Evolutionary conservation across 306 rosid genomes (phyloP).

Genomic region (Dryas alaskensis): DNA sequence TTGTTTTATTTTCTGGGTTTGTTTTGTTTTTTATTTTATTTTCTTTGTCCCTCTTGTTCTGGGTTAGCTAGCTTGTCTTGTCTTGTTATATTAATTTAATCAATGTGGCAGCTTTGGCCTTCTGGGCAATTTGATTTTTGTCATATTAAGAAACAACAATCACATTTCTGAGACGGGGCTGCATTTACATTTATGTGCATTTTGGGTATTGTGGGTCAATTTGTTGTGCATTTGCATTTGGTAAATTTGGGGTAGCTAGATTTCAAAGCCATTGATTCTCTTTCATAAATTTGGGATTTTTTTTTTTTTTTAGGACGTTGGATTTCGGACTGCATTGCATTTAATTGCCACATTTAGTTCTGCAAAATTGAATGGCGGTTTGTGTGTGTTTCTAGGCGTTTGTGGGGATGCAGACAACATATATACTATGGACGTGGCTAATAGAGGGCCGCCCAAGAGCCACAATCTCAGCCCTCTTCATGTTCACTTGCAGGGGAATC

Average conservation of each 20-base stretch:
- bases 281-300: background rate
- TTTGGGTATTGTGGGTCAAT: background rate
- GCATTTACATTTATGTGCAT: background rate
- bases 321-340: background rate
- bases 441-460: slow-evolving; percentile 93
- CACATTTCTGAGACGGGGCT: background rate
- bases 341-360: background rate
- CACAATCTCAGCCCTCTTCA: slow-evolving; percentile 72
- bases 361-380: background rate
- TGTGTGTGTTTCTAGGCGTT: slow-evolving; percentile 44
- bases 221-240: background rate
- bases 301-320: background rate
- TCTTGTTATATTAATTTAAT: background rate
- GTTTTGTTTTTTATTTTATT: background rate
- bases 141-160: background rate
- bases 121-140: background rate
- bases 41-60: background rate
- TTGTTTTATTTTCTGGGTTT: background rate
- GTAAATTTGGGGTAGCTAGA: background rate
- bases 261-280: background rate
- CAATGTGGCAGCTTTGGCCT: background rate
- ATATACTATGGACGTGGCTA: slow-evolving; percentile 79
- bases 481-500: slow-evolving; percentile 94
- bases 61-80: background rate
- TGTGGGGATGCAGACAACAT: slow-evolving; percentile 85